Evolutionary conservation across 2,329 filamentous ascomycete species (phyloP).

Genomic region (Furcasterigmium furcatum): DNA sequence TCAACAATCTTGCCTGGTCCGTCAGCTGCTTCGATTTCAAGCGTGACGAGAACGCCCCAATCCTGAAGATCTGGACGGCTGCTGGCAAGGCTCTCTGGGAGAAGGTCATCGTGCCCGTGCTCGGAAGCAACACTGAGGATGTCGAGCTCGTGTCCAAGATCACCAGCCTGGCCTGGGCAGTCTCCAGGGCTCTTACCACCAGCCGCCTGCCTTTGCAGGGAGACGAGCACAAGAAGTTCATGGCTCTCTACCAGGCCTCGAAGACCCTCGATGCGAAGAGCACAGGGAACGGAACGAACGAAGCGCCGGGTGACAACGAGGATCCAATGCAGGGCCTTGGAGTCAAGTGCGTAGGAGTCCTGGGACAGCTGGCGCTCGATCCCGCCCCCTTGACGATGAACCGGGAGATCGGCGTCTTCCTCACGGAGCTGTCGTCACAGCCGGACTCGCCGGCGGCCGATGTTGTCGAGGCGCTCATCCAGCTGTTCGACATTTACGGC

Average conservation of each 20-base stretch:
- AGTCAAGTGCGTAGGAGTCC: constrained; percentile 64
- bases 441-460: constrained; percentile 54
- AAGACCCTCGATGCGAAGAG: constrained; percentile 26
- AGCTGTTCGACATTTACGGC: constrained; percentile 65
- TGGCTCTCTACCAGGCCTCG: constrained; percentile 61
- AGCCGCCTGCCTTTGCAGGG: constrained; percentile 43
- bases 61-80: constrained; percentile 52
- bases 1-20: constrained; percentile 68
- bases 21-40: constrained; percentile 59
- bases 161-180: constrained; percentile 63
- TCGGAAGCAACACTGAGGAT: constrained; percentile 60
- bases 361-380: constrained; percentile 59
- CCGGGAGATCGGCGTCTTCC: constrained; percentile 60
- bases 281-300: constrained; percentile 2
- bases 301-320: constrained; percentile 22
- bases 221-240: constrained; percentile 60
- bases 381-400: constrained; percentile 52
- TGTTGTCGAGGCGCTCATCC: constrained; percentile 61
- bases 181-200: constrained; percentile 51
- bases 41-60: constrained; percentile 45
- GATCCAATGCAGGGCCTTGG: constrained; percentile 61
- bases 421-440: constrained; percentile 49
- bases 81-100: constrained; percentile 55
- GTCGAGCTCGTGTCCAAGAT: constrained; percentile 59
- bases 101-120: constrained; percentile 50